Percentiles rank a stretch among this genome's conserved stretches.
phyloP scores from a whole-genome alignment of 306 rosid genomes.

The Amphicarpaea edgeworthii region DNA sequence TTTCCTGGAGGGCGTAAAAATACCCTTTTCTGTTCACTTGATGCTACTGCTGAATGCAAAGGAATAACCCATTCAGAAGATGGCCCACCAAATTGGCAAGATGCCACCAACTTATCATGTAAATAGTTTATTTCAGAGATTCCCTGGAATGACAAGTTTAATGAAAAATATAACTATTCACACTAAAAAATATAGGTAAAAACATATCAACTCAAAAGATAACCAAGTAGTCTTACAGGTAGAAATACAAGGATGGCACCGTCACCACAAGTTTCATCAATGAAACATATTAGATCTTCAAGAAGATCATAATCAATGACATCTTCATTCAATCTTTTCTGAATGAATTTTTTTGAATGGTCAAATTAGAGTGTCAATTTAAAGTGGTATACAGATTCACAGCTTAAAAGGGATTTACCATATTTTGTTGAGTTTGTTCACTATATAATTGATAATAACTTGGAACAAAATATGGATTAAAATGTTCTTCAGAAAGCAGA shows the following conservation, averaged over 20 bases:
- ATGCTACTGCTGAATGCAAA: conserved; percentile 80
- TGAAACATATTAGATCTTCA: conserved; percentile 83
- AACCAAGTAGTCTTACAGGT: conserved; percentile 69
- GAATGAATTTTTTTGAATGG: conserved; percentile 34
- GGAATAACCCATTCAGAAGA: conserved; percentile 97
- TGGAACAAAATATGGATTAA: conserved; percentile 72
- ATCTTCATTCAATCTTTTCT: conserved; percentile 91
- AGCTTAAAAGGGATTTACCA: conserved; percentile 60
- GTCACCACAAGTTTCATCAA: conserved; percentile 76
- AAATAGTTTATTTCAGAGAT: conserved; percentile 78
- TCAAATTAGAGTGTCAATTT: conserved; percentile 37
- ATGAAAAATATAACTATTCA: conserved; percentile 6
- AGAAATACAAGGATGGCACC: conserved; percentile 95
- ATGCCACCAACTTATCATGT: conserved; percentile 76
- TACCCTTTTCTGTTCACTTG: conserved; percentile 83
- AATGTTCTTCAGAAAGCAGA: conserved; percentile 71
- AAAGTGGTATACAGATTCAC: conserved; percentile 31
- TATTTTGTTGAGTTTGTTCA: conserved; percentile 79
- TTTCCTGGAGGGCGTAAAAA: conserved; percentile 81
- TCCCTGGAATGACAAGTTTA: conserved; percentile 63
- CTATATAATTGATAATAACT: conserved; percentile 70
- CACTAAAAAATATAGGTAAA: conserved; percentile 30
- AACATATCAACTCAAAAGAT: conserved; percentile 36
- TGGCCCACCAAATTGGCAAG: conserved; percentile 85
- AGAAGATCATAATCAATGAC: conserved; percentile 94